Evolutionary conservation across 768 basidiomycete species (phyloP), one percentile per base, ranked within the genome.

Genomic region (Psilocybe subaeruginosa): DNA sequence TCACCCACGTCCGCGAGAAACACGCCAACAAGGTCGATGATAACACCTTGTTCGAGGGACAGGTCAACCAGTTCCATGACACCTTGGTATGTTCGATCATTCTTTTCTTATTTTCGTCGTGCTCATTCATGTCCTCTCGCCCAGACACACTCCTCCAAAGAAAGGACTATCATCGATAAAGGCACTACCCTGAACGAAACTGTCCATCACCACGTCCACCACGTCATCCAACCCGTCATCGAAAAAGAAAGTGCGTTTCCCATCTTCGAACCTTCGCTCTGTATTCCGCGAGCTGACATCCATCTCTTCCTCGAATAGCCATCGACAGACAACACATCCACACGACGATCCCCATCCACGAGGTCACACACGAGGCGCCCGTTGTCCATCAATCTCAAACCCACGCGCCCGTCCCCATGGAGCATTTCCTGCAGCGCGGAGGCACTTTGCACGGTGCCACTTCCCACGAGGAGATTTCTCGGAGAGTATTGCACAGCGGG

Each of bases 211-310:
- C 77, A 78, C 58, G 68, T 76, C 30, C 74, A 77, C 48, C 76
- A 78, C 33, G 65, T 77, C 30, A 72, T 77, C 16, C 76, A 78
- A 55, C 76, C 76, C 16, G 64, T 78, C 23, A 74, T 78, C 46
- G 69, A 77, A 65, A 76, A 77, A 75, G 72, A 77, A 54, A 74
- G 77, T 77, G 57, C 23, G 75, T 67, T 3, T 19, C 6, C 4
- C 11, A 3, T 3, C 3, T 29, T 12, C 23, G 23, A 23, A 2
- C 23, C 23, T 23, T 23, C 23, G 23, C 23, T 23, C 1, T 23
- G 1, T 23, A 23, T 23, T 8, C 39, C 23, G 2, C 1, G 23
- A 23, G 23, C 23, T 23, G 23, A 23, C 1, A 23, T 2, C 23
- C 23, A 1, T 23, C 23, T 1, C 23, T 23, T 23, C 23, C 2